A percentile compares a stretch with the other conserved stretches of the same genome.
Conservation (phyloP, 2,329 filamentous ascomycete species). For the Xylariaceae sp. region DNA sequence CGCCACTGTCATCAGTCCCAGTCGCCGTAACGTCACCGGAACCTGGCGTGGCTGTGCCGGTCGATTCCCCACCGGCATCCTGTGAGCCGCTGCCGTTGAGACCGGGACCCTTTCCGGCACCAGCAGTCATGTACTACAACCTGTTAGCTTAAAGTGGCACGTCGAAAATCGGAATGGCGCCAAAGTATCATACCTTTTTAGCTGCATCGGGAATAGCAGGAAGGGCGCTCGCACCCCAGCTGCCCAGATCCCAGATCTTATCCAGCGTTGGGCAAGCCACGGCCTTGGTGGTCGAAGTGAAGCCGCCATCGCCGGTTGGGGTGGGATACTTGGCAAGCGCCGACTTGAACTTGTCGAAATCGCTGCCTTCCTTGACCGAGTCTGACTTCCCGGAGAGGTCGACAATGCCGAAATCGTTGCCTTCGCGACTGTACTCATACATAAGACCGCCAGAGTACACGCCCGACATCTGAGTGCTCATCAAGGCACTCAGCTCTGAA, state of each 20-base stretch:
- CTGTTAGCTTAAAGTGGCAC: conserved; percentile 10
- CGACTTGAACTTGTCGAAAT: conserved; percentile 54
- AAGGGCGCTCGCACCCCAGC: conserved; percentile 36
- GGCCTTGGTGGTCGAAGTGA: conserved; percentile 41
- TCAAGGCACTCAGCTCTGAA: conserved; percentile 71
- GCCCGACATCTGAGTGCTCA: conserved; percentile 71
- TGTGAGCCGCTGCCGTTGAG: conserved; percentile 50
- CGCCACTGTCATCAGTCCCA: conserved; percentile 30
- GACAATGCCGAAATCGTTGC: conserved; percentile 76
- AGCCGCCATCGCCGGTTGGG: conserved; percentile 47
- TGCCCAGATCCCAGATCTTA: conserved; percentile 45
- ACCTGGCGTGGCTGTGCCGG: conserved; percentile 36
- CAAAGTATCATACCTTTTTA: conserved; percentile 26
- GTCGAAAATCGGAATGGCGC: neutral
- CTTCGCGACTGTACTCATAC: conserved; percentile 87
- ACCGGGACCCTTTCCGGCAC: conserved; percentile 50
- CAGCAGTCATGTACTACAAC: conserved; percentile 44
- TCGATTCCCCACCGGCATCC: conserved; percentile 42
- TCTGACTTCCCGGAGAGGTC: conserved; percentile 49
- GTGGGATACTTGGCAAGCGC: conserved; percentile 45
- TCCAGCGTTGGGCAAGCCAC: conserved; percentile 46
- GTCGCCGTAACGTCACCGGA: conserved; percentile 35
- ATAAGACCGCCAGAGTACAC: conserved; percentile 96
- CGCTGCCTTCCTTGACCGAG: conserved; percentile 50
- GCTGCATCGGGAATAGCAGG: conserved; percentile 48